Base-by-base conservation (phyloP, 352 stramenopile species). In the Peronospora farinosa region DNA sequence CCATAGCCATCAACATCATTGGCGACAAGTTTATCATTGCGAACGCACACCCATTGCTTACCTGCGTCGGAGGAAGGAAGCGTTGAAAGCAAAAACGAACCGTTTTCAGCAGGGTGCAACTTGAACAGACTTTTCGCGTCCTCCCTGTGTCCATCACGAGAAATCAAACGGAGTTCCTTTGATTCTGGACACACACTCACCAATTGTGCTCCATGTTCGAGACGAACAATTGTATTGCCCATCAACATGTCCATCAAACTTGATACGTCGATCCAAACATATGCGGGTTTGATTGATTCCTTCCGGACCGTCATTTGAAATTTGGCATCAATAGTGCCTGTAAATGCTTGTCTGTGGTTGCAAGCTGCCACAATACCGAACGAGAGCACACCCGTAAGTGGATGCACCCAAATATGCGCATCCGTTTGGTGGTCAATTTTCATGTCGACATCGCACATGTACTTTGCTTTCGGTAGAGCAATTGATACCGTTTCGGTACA, bases 401-500 rank as follows among this genome's bases (percentile, higher is more conserved):
- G 28, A 28, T 47, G 17, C 1, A 40, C 27, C 40, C 28, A 49
- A 47, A 56, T 31, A 15, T 11, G 15, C 5, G 47, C 25, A 7
- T 47, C 28, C 23, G 38, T 31, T 15, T 40, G 8, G 17, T 54
- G 28, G 9, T 33, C 10, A 21, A 54, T 40, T 25, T 15, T 38
- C 47, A 47, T 54, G 15, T 10, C 11, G 31, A 54, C 47, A 40
- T 40, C 30, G 13, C 47, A 47, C 47, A 35, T 54, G 19, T 41
- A 47, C 28, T 11, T 47, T 40, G 25, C 17, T 21, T 3, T 3
- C 6, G 47, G 47, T 11, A 47, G 25, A 6, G 21, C 2, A 12
- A 54, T 31, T n/a, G 27, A 16, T 16, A 23, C 15, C 9, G 42
- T 21, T 35, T 35, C 37, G 15, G 21, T 30, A 40, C 27, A 47